Percentiles rank a stretch among this genome's conserved stretches.
These are phyloP conservation scores for Pharus latifolius DNA, from an alignment of 176 grass and related monocot genomes.

Conservation along the genomic window DNA sequence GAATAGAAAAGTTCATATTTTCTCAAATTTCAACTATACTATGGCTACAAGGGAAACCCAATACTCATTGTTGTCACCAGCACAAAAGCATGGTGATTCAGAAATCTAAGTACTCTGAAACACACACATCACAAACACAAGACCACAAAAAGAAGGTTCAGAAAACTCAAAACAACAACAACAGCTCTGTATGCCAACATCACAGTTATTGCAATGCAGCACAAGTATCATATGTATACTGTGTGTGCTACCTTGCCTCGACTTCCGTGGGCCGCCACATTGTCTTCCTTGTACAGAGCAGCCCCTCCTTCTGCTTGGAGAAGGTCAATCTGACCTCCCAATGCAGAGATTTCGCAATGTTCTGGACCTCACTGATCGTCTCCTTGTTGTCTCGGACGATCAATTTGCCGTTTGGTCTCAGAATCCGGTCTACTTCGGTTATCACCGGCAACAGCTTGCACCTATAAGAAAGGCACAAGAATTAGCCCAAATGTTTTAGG, in stretches of 20 bases:
- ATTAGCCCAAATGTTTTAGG: no score
- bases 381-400: constrained; percentile 65
- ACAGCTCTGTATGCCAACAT: no score
- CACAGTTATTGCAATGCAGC: not conserved
- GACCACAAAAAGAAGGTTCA: no score
- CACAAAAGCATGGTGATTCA: no score
- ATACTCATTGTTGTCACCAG: no score
- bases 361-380: constrained; percentile 58
- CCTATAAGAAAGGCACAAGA: constrained; percentile 12
- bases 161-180: not conserved
- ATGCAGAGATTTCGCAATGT: constrained; percentile 60
- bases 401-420: constrained; percentile 67
- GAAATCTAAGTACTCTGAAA: no score
- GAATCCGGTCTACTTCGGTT: constrained; percentile 75
- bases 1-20: no score
- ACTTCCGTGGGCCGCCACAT: constrained; percentile 64
- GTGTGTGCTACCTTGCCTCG: constrained; percentile 33
- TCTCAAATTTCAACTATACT: no score
- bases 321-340: constrained; percentile 74
- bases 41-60: no score
- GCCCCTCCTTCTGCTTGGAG: constrained; percentile 49
- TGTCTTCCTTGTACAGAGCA: constrained; percentile 81
- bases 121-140: no score
- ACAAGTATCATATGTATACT: not conserved
- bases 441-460: constrained; percentile 62